These are phyloP conservation scores for Lanmaoa pseudosensibilis DNA, from an alignment of 768 basidiomycete species.

Conservation along the genomic window DNA sequence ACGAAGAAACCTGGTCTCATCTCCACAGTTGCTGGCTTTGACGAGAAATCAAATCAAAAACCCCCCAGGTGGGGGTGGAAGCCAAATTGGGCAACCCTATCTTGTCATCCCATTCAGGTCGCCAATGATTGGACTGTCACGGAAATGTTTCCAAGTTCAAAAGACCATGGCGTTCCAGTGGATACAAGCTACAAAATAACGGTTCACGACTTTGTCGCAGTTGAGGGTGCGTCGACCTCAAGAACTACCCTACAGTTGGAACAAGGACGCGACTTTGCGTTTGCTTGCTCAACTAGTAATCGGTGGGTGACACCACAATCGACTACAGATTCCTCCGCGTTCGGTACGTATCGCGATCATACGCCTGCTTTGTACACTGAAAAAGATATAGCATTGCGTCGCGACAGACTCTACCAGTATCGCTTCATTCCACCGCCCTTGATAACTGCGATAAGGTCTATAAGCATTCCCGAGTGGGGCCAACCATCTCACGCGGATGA, in stretches of 20 bases:
- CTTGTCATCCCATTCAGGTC: too few relatives aligned
- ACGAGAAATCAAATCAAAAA: neutral
- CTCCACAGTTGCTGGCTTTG: neutral
- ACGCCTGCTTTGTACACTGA: slow-evolving; percentile 2
- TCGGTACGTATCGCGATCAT: slow-evolving; percentile 22
- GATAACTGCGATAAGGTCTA: neutral
- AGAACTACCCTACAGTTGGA: slow-evolving; percentile 11
- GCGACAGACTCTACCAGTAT: slow-evolving; percentile 26
- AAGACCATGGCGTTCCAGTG: neutral
- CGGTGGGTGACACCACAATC: slow-evolving; percentile 24
- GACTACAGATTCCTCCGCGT: slow-evolving; percentile 13
- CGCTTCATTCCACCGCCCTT: slow-evolving; percentile 17
- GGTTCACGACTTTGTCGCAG: slow-evolving; percentile 23
- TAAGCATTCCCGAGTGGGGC: slow-evolving; percentile 41
- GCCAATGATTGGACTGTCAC: neutral
- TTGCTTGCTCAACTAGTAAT: slow-evolving; percentile 10
- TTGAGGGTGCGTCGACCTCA: neutral
- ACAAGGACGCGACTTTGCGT: slow-evolving; percentile 22
- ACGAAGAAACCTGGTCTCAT: neutral
- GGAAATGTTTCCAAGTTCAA: neutral
- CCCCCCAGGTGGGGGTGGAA: slow-evolving; percentile 5
- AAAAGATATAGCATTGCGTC: slow-evolving; percentile 15
- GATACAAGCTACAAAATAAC: slow-evolving; percentile 8
- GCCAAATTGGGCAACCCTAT: neutral
- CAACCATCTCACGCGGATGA: slow-evolving; percentile 26